Evolutionary conservation across 2,329 filamentous ascomycete species (phyloP).

Genomic region (Aspergillus costaricaensis): DNA sequence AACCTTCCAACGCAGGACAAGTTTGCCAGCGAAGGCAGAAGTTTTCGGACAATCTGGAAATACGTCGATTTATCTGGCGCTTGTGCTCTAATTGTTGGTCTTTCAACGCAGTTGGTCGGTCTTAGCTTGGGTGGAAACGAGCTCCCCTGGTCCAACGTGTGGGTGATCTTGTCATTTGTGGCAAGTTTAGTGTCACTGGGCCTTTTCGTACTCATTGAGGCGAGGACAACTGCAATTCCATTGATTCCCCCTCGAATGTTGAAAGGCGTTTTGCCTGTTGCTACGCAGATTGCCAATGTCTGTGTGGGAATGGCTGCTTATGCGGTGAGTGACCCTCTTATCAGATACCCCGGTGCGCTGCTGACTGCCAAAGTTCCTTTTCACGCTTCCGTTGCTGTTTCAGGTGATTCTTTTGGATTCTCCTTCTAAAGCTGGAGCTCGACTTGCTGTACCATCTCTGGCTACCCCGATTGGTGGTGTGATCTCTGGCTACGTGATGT

Average conservation of each 20-base stretch:
- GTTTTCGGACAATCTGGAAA: conserved; percentile 50
- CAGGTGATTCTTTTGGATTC: conserved; percentile 46
- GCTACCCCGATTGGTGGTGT: conserved; percentile 49
- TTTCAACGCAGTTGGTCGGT: conserved; percentile 57
- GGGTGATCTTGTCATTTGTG: conserved; percentile 44
- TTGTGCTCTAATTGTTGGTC: conserved; percentile 57
- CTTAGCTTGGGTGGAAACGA: conserved; percentile 51
- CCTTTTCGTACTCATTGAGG: conserved; percentile 44
- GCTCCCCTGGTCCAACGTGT: conserved; percentile 45
- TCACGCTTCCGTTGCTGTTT: conserved; percentile 50
- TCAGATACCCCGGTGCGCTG: not conserved
- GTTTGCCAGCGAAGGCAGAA: conserved; percentile 19
- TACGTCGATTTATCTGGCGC: conserved; percentile 62
- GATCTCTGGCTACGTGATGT: conserved; percentile 50
- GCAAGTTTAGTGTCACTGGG: conserved; percentile 41
- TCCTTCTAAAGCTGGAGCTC: conserved; percentile 47
- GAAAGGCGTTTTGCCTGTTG: conserved; percentile 55
- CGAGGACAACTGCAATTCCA: conserved; percentile 45
- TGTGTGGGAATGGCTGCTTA: conserved; percentile 64
- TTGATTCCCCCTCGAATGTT: conserved; percentile 55
- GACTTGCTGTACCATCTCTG: conserved; percentile 49
- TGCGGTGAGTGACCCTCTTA: conserved; percentile 50
- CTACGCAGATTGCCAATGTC: conserved; percentile 61
- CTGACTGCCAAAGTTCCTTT: conserved; percentile 43
- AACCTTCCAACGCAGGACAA: conserved; percentile 42